Percentiles rank a stretch among this genome's conserved stretches.
These are phyloP conservation scores for Cordia subcordata DNA, from an alignment of 257 asterid genomes.

Conservation along the genomic window DNA sequence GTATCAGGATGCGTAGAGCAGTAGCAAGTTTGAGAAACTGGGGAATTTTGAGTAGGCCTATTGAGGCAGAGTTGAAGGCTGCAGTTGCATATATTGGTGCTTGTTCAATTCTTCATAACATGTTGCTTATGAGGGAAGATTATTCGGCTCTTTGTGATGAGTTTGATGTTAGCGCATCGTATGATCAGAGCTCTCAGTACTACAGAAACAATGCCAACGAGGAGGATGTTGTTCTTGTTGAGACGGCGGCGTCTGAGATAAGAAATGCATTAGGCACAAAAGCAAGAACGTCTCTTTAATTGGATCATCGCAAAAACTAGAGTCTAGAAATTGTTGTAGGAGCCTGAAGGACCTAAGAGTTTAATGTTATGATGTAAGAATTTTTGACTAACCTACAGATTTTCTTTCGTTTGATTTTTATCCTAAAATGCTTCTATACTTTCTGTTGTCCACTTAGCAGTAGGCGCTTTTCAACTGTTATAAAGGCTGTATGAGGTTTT, in stretches of 20 bases:
- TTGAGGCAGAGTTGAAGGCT: constrained; percentile 43
- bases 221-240: constrained; percentile 19
- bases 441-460: no score
- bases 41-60: constrained; percentile 50
- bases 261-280: constrained; percentile 48
- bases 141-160: constrained; percentile 60
- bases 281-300: constrained; percentile 21
- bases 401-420: no score
- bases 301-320: constrained; percentile 2
- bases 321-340: not conserved
- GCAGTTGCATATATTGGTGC: constrained; percentile 73
- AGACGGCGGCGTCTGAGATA: constrained; percentile 26
- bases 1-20: constrained; percentile 32
- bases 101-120: constrained; percentile 79
- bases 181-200: constrained; percentile 14
- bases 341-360: not conserved
- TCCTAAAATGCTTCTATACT: not conserved
- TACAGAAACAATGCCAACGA: constrained; percentile 3
- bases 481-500: not conserved
- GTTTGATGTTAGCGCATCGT: constrained; percentile 17
- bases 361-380: not conserved
- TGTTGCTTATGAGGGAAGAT: constrained; percentile 79
- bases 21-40: constrained; percentile 64
- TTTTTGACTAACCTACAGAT: not conserved
- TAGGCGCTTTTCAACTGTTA: not conserved